Conservation (phyloP, 495 filamentous ascomycete species). For the Glarea lozoyensis region DNA sequence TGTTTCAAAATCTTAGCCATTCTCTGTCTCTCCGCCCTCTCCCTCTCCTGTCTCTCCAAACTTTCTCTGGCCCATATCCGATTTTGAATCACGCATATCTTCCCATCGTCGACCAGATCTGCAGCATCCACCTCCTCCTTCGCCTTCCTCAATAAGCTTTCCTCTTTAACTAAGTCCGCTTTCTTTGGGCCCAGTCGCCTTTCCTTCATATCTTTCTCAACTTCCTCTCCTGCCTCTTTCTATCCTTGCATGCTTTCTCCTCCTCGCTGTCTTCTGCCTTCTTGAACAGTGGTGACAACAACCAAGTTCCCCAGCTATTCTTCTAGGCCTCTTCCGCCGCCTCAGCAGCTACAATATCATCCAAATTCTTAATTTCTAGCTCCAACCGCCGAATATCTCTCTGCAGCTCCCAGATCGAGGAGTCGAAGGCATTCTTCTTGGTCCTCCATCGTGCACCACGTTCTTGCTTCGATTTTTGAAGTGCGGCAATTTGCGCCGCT, state of each 20-base stretch:
- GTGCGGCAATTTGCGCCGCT: slow-evolving; percentile 20
- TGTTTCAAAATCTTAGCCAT: slow-evolving; percentile 7
- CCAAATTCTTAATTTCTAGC: slow-evolving; percentile 18
- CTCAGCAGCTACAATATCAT: slow-evolving; percentile 12
- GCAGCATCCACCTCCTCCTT: slow-evolving; percentile 11
- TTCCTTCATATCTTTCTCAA: slow-evolving; percentile 24
- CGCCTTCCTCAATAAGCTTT: slow-evolving; percentile 13
- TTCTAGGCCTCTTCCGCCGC: slow-evolving; percentile 19
- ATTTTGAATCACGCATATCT: slow-evolving; percentile 6
- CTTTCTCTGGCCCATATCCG: slow-evolving; percentile 8
- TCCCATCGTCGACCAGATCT: slow-evolving; percentile 11
- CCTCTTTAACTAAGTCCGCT: slow-evolving; percentile 11
- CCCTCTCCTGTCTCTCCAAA: slow-evolving; percentile 6
- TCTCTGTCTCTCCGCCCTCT: slow-evolving; percentile 14
- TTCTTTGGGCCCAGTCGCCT: slow-evolving; percentile 16
- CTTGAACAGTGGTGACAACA: slow-evolving; percentile 21
- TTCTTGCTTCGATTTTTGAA: slow-evolving; percentile 24
- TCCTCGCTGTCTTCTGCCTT: slow-evolving; percentile 21
- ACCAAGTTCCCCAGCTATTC: slow-evolving; percentile 25
- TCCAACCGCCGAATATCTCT: slow-evolving; percentile 19
- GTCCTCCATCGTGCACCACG: slow-evolving; percentile 20
- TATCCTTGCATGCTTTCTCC: slow-evolving; percentile 24
- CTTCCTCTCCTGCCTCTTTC: slow-evolving; percentile 24
- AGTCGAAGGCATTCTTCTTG: slow-evolving; percentile 19
- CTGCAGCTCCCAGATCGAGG: slow-evolving; percentile 19